These are phyloP conservation scores for Candida montana DNA, from an alignment of 805 yeast genomes.

Conservation along the genomic window DNA sequence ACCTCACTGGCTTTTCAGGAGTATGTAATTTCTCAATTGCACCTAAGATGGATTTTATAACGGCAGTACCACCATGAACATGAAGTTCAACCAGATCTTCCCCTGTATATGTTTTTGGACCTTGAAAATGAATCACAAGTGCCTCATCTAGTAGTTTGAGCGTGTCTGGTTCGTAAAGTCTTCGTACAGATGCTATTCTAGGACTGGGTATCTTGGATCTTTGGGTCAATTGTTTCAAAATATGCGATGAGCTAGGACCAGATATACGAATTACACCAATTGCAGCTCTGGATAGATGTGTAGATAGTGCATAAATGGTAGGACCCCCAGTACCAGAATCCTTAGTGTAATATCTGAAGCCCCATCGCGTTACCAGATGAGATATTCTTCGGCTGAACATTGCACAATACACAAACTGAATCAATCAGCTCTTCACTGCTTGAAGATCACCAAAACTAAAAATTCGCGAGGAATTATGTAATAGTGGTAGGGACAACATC, in stretches of 20 bases:
- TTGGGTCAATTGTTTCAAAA: conserved; percentile 41
- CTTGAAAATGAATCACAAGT: conserved; percentile 57
- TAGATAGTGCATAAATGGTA: conserved; percentile 88
- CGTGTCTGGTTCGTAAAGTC: conserved; percentile 41
- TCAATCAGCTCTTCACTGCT: too few species aligned
- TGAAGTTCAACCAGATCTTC: conserved; percentile 90
- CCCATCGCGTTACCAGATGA: not conserved
- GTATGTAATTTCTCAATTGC: conserved; percentile 55
- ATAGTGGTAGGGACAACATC: too few species aligned
- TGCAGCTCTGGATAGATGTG: conserved; percentile 77
- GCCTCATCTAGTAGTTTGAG: conserved; percentile 67
- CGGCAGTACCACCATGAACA: conserved; percentile 90
- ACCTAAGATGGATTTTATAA: conserved; percentile 58
- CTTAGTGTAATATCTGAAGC: not conserved
- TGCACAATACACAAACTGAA: too few species aligned
- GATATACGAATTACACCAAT: conserved; percentile 81
- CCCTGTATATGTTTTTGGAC: conserved; percentile 85
- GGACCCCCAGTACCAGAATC: conserved; percentile 29
- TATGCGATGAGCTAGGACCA: conserved; percentile 53
- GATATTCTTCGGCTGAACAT: not conserved
- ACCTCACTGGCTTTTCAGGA: conserved; percentile 47
- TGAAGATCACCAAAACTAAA: too few species aligned
- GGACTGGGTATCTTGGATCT: conserved; percentile 36
- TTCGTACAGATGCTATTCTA: conserved; percentile 53
- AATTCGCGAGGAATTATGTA: too few species aligned